These are phyloP conservation scores for Corymbia calophylla DNA, from an alignment of 441 rosid genomes.

Conservation along the genomic window DNA sequence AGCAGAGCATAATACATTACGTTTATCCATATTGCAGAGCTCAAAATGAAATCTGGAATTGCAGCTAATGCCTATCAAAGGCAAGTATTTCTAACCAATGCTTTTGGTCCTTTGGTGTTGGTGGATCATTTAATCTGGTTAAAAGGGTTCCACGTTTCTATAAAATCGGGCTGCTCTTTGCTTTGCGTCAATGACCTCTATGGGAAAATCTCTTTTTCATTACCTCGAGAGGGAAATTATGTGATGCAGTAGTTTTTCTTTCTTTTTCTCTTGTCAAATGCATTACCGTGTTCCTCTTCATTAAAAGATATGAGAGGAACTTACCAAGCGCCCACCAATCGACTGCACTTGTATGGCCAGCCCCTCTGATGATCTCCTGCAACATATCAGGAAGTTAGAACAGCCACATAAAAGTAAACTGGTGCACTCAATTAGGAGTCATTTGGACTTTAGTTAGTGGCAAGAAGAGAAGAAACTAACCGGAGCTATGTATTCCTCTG, in stretches of 20 bases:
- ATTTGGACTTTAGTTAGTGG: not conserved
- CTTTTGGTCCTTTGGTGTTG: not conserved
- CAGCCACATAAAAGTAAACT: not conserved
- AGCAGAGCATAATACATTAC: not conserved
- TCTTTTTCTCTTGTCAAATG: not conserved
- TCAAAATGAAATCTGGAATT: not conserved
- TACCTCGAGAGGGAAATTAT: not conserved
- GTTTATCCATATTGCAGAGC: not conserved
- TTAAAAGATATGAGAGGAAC: not conserved
- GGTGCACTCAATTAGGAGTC: not conserved
- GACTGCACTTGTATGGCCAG: slow-evolving; percentile 96
- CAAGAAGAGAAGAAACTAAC: slow-evolving; percentile 25
- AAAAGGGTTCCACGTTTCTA: not conserved
- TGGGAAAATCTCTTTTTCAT: not conserved
- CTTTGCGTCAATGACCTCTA: no score
- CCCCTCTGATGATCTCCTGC: slow-evolving; percentile 88
- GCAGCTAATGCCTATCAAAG: not conserved
- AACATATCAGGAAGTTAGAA: not conserved
- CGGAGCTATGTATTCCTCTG: slow-evolving; percentile 98
- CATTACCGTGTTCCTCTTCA: not conserved
- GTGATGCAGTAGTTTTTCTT: not conserved
- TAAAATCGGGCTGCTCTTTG: no score
- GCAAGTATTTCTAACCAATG: not conserved
- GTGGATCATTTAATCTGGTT: not conserved
- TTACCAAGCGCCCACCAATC: slow-evolving; percentile 99